Conservation (phyloP, 495 filamentous ascomycete species). For the Copromyces sp. region DNA sequence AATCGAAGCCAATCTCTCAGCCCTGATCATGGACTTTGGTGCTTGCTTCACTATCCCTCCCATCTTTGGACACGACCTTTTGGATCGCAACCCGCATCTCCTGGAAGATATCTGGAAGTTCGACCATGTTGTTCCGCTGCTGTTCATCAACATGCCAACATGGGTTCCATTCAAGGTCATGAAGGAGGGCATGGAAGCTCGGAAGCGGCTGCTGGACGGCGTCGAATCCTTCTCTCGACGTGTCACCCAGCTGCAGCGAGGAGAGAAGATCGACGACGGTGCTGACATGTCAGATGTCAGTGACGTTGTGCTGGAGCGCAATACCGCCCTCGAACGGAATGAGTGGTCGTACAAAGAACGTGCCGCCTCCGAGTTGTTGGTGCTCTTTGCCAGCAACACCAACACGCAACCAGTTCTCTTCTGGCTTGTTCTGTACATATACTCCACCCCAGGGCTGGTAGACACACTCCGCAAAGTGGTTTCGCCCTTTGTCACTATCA, state of each 20-base stretch:
- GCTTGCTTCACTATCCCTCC: slow-evolving; percentile 3
- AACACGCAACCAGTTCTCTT: slow-evolving; percentile 4
- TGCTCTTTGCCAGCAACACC: slow-evolving; percentile 1
- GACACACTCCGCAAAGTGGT: not conserved
- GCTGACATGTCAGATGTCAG: slow-evolving; percentile 9
- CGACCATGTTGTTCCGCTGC: slow-evolving; percentile 10
- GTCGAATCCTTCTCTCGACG: slow-evolving; percentile 2
- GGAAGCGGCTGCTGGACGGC: slow-evolving; percentile 1
- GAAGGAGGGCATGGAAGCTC: slow-evolving; percentile 5
- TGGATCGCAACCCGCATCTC: slow-evolving; percentile 1
- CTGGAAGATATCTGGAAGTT: slow-evolving; percentile 11
- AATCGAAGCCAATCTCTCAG: slow-evolving; percentile 3
- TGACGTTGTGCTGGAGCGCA: not conserved
- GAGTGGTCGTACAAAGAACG: slow-evolving; percentile 1
- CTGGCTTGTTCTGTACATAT: slow-evolving; percentile 1
- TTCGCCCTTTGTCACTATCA: not conserved
- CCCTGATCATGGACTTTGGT: slow-evolving; percentile 2
- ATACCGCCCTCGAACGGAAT: not conserved
- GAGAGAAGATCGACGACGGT: not conserved
- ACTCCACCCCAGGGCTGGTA: not conserved
- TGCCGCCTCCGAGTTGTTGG: not conserved
- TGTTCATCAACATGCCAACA: slow-evolving; percentile 9
- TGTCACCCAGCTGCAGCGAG: not conserved
- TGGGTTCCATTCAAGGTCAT: slow-evolving; percentile 12
- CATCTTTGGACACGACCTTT: slow-evolving; percentile 5